Evolutionary conservation across 2,329 filamentous ascomycete species (phyloP), one percentile per base, ranked within the genome.

Genomic region (Cercospora sp.): DNA sequence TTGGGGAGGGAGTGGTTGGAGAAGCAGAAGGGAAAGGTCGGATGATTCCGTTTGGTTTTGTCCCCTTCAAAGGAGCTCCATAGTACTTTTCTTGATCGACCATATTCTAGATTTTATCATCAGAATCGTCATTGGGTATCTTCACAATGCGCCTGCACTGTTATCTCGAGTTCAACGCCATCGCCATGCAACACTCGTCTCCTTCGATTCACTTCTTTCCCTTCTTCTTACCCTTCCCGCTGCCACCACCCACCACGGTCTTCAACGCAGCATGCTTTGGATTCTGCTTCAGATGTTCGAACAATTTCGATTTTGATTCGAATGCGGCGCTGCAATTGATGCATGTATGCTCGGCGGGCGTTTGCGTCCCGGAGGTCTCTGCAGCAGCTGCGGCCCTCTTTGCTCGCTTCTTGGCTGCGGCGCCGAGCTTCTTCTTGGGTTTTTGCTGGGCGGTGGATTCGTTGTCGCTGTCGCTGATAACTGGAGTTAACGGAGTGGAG

Each of bases 321-420:
- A 98, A 99, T 0, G 81, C 85, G 72, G 91, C 92, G 72, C 88
- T 86, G 79, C 95, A 98, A 4, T 89, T 87, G 2, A 90, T 86
- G 77, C 95, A 98, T 74, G 89, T 89, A 63, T 92, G 86, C 31
- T 88, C 82, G 71, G 71, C 23, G 1, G 77, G 77, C 4, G 70
- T 60, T 23, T 76, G 61, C 5, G 20, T 20, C 8, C 51, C 75
- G n/a, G 13, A 30, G 42, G 23, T 42, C 20, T 58, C 62, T 26
- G 51, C 76, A 60, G 82, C 80, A 0, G 82, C 82, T 1, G 82
- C 82, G 45, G 78, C 80, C 71, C 83, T 84, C 71, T 83, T 84
- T 3, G 80, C 79, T 9, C 82, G 79, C 71, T 84, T 84, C 66
- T 82, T 79, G 1, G 82, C 82, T 9, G 83, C 83, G 73, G 83